A percentile compares a stretch with the other conserved stretches of the same genome.
Evolutionary conservation across 345 rosid genomes (phyloP).

Genomic region (Dovyalis caffra): DNA sequence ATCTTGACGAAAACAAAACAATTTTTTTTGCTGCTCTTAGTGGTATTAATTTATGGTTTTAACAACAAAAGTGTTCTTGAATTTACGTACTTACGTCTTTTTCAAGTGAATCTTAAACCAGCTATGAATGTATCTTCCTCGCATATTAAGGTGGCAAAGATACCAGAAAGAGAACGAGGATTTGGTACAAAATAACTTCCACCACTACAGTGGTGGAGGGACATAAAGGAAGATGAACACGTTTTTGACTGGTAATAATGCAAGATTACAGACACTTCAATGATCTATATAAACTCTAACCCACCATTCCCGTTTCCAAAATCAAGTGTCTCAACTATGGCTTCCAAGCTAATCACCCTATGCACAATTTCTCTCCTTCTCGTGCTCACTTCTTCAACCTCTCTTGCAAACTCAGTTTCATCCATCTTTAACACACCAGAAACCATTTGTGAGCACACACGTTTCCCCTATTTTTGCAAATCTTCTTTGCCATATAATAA

Average conservation of each 20-base stretch:
- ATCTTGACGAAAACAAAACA: too few species aligned
- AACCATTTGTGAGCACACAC: constrained; percentile 26
- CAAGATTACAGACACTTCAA: not conserved
- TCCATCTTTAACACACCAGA: constrained; percentile 2
- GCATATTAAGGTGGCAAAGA: too few species aligned
- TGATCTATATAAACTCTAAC: not conserved
- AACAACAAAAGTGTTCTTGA: too few species aligned
- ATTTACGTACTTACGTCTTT: too few species aligned
- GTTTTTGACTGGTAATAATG: not conserved
- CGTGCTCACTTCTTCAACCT: constrained; percentile 17
- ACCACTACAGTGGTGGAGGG: not conserved
- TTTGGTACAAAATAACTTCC: too few species aligned
- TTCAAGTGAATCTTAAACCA: too few species aligned
- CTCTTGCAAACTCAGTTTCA: constrained; percentile 9
- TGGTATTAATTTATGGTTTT: too few species aligned
- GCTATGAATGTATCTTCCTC: too few species aligned
- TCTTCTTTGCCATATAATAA: constrained; percentile 14
- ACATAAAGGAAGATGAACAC: not conserved
- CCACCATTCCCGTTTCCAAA: not conserved
- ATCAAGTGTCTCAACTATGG: not conserved
- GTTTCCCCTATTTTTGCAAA: constrained; percentile 23
- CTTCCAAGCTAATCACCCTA: constrained; percentile 8
- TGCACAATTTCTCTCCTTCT: constrained; percentile 11
- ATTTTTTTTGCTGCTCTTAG: too few species aligned
- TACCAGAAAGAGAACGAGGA: too few species aligned